Conservation (phyloP, 83 land plant genomes). For the Picea abies region DNA sequence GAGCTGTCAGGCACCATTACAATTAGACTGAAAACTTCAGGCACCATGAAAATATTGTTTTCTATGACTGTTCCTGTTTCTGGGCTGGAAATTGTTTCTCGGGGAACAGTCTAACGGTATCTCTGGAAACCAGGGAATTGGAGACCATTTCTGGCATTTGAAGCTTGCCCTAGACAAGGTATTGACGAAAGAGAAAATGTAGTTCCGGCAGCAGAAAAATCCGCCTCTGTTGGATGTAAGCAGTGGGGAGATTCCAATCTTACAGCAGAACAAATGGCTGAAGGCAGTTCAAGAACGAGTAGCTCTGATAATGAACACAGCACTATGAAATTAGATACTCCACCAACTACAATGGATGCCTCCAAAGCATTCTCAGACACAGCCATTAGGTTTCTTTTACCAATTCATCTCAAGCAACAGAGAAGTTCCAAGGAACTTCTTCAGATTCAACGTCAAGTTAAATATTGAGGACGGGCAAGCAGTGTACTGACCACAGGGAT, state of each 20-base stretch:
- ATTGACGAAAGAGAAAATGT: not conserved
- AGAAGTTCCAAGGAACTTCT: not conserved
- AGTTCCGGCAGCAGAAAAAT: not conserved
- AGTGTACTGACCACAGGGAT: not conserved
- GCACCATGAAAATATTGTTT: too few relatives aligned
- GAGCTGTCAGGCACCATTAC: too few relatives aligned
- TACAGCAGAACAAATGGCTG: conserved; percentile 14
- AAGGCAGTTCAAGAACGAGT: conserved; percentile 10
- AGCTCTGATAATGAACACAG: not conserved
- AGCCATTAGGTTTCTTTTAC: too few relatives aligned
- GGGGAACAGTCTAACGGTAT: too few relatives aligned
- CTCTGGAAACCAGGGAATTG: too few relatives aligned
- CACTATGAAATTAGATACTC: not conserved
- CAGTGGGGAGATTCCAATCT: conserved; percentile 13
- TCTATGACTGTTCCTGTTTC: too few relatives aligned
- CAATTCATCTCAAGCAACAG: not conserved
- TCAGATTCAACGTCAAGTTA: not conserved
- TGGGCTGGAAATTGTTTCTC: too few relatives aligned
- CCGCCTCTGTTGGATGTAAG: not conserved
- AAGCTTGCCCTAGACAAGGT: not conserved
- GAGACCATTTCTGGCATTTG: too few relatives aligned
- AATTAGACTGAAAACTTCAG: too few relatives aligned
- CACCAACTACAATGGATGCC: not conserved
- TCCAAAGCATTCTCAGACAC: not conserved
- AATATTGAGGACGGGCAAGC: conserved; percentile 1